Conservation (phyloP, 371 early-diverging fungal species). For the Mucor lusitanicus region DNA sequence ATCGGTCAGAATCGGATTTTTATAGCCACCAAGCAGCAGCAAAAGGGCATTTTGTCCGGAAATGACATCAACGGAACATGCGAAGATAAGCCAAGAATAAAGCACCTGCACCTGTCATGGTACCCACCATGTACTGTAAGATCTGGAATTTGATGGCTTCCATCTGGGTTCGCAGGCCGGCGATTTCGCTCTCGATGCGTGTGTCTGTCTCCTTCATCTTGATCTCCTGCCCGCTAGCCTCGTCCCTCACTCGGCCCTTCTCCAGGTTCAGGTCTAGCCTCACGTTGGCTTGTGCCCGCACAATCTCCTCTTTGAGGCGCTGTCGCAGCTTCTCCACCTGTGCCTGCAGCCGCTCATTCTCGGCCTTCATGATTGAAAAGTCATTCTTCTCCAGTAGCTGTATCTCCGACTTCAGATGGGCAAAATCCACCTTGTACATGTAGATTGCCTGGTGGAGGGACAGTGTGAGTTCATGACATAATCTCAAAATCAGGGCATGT, state of each 20-base stretch:
- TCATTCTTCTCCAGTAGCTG: constrained; percentile 91
- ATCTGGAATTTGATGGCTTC: constrained; percentile 89
- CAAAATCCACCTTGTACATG: constrained; percentile 89
- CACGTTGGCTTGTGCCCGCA: constrained; percentile 84
- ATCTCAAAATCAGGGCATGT: background rate
- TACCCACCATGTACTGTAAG: constrained; percentile 81
- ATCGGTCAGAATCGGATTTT: constrained; percentile 1
- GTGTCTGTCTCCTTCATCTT: constrained; percentile 88
- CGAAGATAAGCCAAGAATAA: constrained; percentile 70
- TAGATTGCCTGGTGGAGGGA: constrained; percentile 73
- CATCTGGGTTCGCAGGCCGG: constrained; percentile 84
- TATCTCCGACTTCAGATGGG: constrained; percentile 85
- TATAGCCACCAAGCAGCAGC: background rate
- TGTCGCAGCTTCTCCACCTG: constrained; percentile 84
- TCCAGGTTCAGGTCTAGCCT: constrained; percentile 88
- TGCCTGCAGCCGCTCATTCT: constrained; percentile 76
- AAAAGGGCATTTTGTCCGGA: background rate
- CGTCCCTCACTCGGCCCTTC: constrained; percentile 87
- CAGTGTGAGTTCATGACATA: background rate
- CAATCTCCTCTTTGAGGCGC: constrained; percentile 80
- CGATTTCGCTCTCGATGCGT: constrained; percentile 88
- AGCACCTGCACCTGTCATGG: constrained; percentile 83
- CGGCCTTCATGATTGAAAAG: constrained; percentile 80
- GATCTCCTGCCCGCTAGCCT: constrained; percentile 80
- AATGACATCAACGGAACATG: constrained; percentile 56